Conservation (phyloP, 2,329 filamentous ascomycete species). For the Neobulgaria alba region DNA sequence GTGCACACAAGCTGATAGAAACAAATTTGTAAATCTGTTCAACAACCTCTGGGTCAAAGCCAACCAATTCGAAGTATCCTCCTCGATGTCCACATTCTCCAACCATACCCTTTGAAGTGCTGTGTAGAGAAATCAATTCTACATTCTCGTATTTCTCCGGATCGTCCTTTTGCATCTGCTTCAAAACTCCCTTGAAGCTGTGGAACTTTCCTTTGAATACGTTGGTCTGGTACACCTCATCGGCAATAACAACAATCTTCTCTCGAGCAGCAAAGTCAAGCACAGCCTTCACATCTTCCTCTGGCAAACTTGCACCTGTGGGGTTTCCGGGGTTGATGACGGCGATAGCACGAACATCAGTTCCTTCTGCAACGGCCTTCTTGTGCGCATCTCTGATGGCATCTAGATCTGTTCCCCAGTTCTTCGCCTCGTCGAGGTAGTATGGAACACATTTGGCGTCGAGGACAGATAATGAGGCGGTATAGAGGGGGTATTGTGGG, state of each 20-base stretch:
- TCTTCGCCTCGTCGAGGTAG: slow-evolving; percentile 76
- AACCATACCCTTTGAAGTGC: slow-evolving; percentile 95
- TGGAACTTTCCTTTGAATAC: slow-evolving; percentile 91
- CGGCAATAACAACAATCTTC: slow-evolving; percentile 81
- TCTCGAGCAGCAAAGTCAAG: slow-evolving; percentile 79
- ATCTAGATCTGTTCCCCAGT: slow-evolving; percentile 83
- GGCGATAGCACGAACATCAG: slow-evolving; percentile 85
- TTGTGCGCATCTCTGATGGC: slow-evolving; percentile 66
- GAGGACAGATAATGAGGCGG: slow-evolving; percentile 78
- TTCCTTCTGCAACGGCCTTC: slow-evolving; percentile 66
- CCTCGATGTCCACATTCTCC: slow-evolving; percentile 97
- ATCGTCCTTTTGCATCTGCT: slow-evolving; percentile 66
- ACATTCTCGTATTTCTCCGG: slow-evolving; percentile 73
- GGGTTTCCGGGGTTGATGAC: slow-evolving; percentile 99
- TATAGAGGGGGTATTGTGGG: slow-evolving; percentile 96
- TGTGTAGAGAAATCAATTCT: slow-evolving; percentile 88
- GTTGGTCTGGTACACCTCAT: slow-evolving; percentile 99
- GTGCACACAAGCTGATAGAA: slow-evolving; percentile 91
- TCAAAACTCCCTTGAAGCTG: slow-evolving; percentile 87
- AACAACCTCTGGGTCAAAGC: slow-evolving; percentile 77
- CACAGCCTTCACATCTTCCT: slow-evolving; percentile 74
- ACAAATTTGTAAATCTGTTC: slow-evolving; percentile 98
- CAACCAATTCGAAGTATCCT: slow-evolving; percentile 93
- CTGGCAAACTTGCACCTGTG: slow-evolving; percentile 76
- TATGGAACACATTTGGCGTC: slow-evolving; percentile 87